These are phyloP conservation scores for Rostrohypoxylon terebratum DNA, from an alignment of 495 filamentous ascomycete species.

Conservation along the genomic window DNA sequence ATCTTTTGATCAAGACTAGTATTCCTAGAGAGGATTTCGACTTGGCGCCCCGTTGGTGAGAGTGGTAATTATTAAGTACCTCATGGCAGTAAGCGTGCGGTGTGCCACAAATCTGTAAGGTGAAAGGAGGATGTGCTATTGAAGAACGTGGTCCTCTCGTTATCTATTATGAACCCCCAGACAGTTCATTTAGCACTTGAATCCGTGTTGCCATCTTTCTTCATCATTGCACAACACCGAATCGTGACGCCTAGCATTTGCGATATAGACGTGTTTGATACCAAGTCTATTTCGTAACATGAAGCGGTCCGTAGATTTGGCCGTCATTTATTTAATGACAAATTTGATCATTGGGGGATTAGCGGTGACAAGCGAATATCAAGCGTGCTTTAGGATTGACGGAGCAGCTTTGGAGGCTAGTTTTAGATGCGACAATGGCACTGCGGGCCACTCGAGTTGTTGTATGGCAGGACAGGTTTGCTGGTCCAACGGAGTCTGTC, in stretches of 20 bases:
- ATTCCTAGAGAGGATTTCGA: not conserved
- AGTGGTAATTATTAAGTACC: not conserved
- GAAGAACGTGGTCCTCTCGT: not conserved
- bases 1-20: not conserved
- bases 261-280: not conserved
- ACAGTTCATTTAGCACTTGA: not conserved
- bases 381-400: conserved; percentile 27
- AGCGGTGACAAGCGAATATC: conserved; percentile 5
- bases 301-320: not conserved
- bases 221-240: not conserved
- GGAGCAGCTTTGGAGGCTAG: not conserved
- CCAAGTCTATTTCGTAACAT: not conserved
- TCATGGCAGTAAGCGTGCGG: not conserved
- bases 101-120: not conserved
- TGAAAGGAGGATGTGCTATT: not conserved
- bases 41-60: not conserved
- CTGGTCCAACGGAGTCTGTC: conserved; percentile 34
- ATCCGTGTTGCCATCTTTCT: not conserved
- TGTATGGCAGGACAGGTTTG: conserved; percentile 17
- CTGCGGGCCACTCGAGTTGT: conserved; percentile 28
- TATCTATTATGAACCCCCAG: not conserved
- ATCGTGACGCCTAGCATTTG: not conserved
- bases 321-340: not conserved
- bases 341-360: not conserved
- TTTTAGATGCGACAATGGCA: conserved; percentile 24